Evolutionary conservation across 208 protist genomes (phyloP).

Genomic region (Trypanosoma congolense): DNA sequence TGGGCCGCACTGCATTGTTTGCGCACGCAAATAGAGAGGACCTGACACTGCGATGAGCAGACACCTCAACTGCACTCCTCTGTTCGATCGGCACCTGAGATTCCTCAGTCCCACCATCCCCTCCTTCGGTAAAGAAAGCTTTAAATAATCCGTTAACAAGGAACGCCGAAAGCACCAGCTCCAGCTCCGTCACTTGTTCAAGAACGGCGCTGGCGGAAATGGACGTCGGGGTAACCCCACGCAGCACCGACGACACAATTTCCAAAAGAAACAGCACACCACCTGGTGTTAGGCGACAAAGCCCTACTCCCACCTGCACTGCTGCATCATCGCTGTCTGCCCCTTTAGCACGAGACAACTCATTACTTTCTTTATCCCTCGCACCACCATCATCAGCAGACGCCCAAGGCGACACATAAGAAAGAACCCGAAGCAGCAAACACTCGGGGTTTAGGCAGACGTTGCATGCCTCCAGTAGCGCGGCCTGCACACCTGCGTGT

Average conservation of each 20-base stretch:
- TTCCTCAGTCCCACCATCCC: neutral
- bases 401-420: slow-evolving; percentile 25
- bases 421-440: slow-evolving; percentile 35
- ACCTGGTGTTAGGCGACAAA: slow-evolving; percentile 19
- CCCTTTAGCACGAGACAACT: slow-evolving; percentile 7
- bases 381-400: slow-evolving; percentile 13
- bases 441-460: slow-evolving; percentile 59
- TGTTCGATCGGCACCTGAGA: neutral
- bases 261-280: slow-evolving; percentile 53
- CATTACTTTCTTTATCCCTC: neutral
- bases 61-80: no score
- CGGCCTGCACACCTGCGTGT: slow-evolving; percentile 31
- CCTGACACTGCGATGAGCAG: no score
- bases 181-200: slow-evolving; percentile 74
- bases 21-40: slow-evolving; percentile 2
- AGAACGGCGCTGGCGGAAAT: slow-evolving; percentile 57
- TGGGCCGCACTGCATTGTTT: slow-evolving; percentile 4
- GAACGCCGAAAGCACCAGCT: slow-evolving; percentile 56
- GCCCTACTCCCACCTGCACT: neutral
- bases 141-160: slow-evolving; percentile 26
- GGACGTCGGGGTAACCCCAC: slow-evolving; percentile 57
- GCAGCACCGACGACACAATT: slow-evolving; percentile 52
- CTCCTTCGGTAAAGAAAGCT: slow-evolving; percentile 8
- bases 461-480: slow-evolving; percentile 37
- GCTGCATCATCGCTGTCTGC: neutral